Base-by-base conservation (phyloP, 2,329 filamentous ascomycete genomes). In the Microdochium bolleyi region DNA sequence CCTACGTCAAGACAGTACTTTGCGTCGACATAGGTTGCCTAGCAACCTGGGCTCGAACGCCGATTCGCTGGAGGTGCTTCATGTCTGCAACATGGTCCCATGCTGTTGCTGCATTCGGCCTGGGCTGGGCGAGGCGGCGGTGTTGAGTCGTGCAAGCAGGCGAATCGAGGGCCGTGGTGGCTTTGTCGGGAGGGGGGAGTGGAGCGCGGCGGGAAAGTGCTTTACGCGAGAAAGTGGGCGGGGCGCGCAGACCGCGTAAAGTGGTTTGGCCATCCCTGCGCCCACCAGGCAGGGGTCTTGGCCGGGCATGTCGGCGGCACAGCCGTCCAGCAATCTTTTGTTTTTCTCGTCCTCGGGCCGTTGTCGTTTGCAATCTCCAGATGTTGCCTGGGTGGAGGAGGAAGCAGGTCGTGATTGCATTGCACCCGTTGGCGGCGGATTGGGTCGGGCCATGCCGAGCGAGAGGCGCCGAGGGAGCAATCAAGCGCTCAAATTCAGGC, bases 211-310 rank as follows among this genome's bases (percentile, higher is more conserved):
- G 50, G 24, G 46, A 49, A 57, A 52, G 52, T 46, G 41, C 41
- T 46, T 46, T 46, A 46, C 41, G 41, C 41, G 41, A 46, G 22
- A 46, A 64, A 62, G 61, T 61, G 60, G 59, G 62, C 62, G 63
- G 59, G 59, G 64, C 65, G 62, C 64, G 65, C 56, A 60, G 55
- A 64, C 64, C 67, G 67, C 66, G 67, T 70, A 68, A 68, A 69
- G 67, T 68, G 67, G 64, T 67, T 67, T 65, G 53, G 48, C 60
- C 48, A 62, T 58, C 64, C 64, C 58, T 66, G 62, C 37, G 52
- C 24, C 49, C 22, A n/a, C n/a, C n/a, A n/a, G n/a, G n/a, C n/a
- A 49, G 49, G 50, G 49, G 51, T 22, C 49, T 51, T 37, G 51
- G 49, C 51, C 24, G 24, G 44, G 32, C 27, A 14, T 38, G 49